Evolutionary conservation across 768 basidiomycete species (phyloP).

Genomic region (Pilatotrama ljubarskyi): DNA sequence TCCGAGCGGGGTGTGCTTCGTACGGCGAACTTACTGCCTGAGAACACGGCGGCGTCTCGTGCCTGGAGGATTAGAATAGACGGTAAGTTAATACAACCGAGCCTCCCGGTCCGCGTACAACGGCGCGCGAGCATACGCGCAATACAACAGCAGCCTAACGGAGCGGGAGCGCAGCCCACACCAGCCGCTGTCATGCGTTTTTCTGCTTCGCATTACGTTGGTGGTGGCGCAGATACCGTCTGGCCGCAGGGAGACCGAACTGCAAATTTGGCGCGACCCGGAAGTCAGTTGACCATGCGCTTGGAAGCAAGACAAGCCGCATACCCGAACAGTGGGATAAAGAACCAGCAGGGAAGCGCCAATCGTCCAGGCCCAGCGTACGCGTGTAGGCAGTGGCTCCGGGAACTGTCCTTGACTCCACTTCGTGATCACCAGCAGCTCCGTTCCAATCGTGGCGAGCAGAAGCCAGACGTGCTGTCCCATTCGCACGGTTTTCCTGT

Average conservation of each 20-base stretch:
- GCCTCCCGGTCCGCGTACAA: not conserved
- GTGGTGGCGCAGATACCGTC: conserved; percentile 49
- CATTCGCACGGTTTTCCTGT: conserved; percentile 81
- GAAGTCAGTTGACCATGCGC: conserved; percentile 15
- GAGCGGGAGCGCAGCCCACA: not conserved
- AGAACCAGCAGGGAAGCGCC: conserved; percentile 59
- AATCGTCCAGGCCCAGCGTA: conserved; percentile 68
- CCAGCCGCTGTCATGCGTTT: conserved; percentile 12
- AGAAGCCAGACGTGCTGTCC: conserved; percentile 88
- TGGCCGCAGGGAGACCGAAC: conserved; percentile 65
- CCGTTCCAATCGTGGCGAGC: conserved; percentile 82
- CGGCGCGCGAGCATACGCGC: not conserved
- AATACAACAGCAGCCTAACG: not conserved
- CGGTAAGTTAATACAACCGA: conserved; percentile 17
- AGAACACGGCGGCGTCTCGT: conserved; percentile 11
- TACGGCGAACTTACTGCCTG: conserved; percentile 7
- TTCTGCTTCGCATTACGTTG: conserved; percentile 36
- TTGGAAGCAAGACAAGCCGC: conserved; percentile 15
- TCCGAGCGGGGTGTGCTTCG: conserved; percentile 3
- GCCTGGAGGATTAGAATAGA: conserved; percentile 20
- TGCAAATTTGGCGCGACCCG: conserved; percentile 32
- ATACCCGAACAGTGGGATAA: conserved; percentile 69
- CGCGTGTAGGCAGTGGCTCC: conserved; percentile 58
- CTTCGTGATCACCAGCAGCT: conserved; percentile 77
- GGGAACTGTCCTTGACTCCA: conserved; percentile 76